phyloP scores from a whole-genome alignment of 495 filamentous ascomycete genomes.

The Aspergillus bertholletiae region DNA sequence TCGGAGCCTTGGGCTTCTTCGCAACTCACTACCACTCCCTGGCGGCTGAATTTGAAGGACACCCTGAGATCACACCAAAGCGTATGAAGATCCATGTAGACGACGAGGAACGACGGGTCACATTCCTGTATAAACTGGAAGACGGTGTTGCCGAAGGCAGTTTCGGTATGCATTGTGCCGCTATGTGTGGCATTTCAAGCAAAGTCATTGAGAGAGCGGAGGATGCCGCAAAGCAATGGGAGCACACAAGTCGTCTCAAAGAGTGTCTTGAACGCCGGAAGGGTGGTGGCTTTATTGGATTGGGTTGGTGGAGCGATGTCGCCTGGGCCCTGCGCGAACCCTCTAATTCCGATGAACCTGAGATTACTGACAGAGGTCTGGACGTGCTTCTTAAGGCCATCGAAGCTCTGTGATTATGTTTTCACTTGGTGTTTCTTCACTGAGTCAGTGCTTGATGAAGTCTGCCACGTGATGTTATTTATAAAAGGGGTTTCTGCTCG shows the following conservation, averaged over 20 bases:
- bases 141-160: constrained; percentile 93
- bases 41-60: constrained; percentile 80
- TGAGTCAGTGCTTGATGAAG: constrained; percentile 1
- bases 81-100: constrained; percentile 96
- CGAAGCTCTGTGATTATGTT: constrained; percentile 59
- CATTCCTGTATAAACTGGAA: constrained; percentile 95
- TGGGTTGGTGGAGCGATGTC: constrained; percentile 91
- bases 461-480: background rate
- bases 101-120: constrained; percentile 74
- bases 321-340: constrained; percentile 68
- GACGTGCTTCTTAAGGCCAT: constrained; percentile 75
- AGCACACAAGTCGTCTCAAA: constrained; percentile 85
- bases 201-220: constrained; percentile 86
- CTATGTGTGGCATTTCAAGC: constrained; percentile 90
- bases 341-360: constrained; percentile 35
- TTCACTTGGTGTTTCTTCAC: constrained; percentile 1
- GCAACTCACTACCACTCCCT: constrained; percentile 97
- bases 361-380: constrained; percentile 49
- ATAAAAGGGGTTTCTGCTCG: background rate
- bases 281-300: constrained; percentile 70
- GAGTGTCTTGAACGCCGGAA: constrained; percentile 82
- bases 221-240: constrained; percentile 87
- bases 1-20: constrained; percentile 94
- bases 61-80: constrained; percentile 81
- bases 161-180: constrained; percentile 98